Base-by-base conservation (phyloP, 2,329 filamentous ascomycete genomes). In the Cladosporium cucumerinum region DNA sequence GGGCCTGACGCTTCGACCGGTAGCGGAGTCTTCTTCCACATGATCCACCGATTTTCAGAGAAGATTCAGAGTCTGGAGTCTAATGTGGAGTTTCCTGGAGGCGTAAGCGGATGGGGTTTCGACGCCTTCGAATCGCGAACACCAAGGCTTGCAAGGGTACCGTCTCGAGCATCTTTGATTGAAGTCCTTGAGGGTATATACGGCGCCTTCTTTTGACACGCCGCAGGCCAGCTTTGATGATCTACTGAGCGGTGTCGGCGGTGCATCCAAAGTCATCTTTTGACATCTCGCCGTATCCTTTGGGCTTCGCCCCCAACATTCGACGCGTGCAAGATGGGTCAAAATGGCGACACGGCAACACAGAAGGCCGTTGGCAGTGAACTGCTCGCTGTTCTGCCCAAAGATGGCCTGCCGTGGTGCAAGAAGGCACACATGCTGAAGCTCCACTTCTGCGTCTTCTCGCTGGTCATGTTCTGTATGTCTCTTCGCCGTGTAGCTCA, bases 351-450 rank as follows among this genome's bases (percentile, higher is more conserved):
- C 21, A 25, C 21, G 14, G 55, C 62, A 12, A 64, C 54, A 8
- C n/a, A 52, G 25, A 65, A 65, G 32, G 68, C 67, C 7, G 66
- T 66, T 30, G 67, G 67, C 34, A 65, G 61, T 5, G 69, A 66
- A n/a, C 64, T 71, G 14, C 65, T 64, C 16, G 65, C 67, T 7
- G 66, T 66, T 18, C 30, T 67, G 10, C 66, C 66, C 21, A 36
- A 61, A 3, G 66, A 63, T 34, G 62, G 55, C 36, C 30, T 18
- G 7, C 63, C 68, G 12, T 72, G 70, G 70, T 70, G 67, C 57
- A 69, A 66, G 63, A 64, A 68, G 21, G 59, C 62, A 3, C 69
- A 71, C 54, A 57, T 69, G 12, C 52, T 69, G 43, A 63, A 59
- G 26, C 68, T 69, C 12, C 63, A 68, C 25, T 66, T 65, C 23